phyloP scores from a whole-genome alignment of 2,329 filamentous ascomycete species.

The Taxawa tesnikishii region DNA sequence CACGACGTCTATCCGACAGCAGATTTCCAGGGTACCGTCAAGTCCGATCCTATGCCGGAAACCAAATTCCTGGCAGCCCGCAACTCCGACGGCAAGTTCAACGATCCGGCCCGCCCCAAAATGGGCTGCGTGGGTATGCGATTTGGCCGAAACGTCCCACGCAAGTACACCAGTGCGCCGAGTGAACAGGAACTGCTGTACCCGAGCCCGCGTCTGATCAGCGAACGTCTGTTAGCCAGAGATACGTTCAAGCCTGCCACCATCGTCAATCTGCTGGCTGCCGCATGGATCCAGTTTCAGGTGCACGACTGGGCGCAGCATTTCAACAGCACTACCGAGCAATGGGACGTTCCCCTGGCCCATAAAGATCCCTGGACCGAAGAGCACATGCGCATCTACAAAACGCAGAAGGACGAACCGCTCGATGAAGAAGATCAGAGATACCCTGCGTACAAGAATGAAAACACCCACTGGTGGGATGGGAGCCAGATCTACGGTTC shows the following conservation, averaged over 20 bases:
- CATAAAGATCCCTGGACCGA: slow-evolving; percentile 22
- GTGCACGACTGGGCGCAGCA: slow-evolving; percentile 29
- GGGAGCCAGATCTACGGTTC: slow-evolving; percentile 35
- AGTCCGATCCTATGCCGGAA: slow-evolving; percentile 17
- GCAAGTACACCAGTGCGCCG: slow-evolving; percentile 24
- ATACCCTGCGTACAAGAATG: slow-evolving; percentile 30
- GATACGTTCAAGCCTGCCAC: slow-evolving; percentile 34
- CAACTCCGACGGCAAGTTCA: slow-evolving; percentile 33
- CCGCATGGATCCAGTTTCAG: slow-evolving; percentile 39
- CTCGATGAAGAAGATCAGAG: slow-evolving; percentile 24
- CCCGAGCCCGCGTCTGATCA: slow-evolving; percentile 32
- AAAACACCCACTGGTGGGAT: slow-evolving; percentile 35
- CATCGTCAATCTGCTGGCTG: slow-evolving; percentile 32
- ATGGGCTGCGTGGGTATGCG: slow-evolving; percentile 36
- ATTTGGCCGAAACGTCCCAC: slow-evolving; percentile 32
- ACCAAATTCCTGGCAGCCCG: slow-evolving; percentile 22
- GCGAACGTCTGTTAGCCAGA: slow-evolving; percentile 28
- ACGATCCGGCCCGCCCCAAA: slow-evolving; percentile 25
- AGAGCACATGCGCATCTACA: slow-evolving; percentile 24
- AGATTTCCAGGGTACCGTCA: slow-evolving; percentile 23
- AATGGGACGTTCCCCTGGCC: slow-evolving; percentile 22
- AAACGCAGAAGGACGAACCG: slow-evolving; percentile 21
- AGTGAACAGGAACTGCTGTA: slow-evolving; percentile 29
- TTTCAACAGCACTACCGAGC: slow-evolving; percentile 14
- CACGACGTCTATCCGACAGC: slow-evolving; percentile 29